Base-by-base conservation (phyloP, 2,329 filamentous ascomycete species). In the Dryadomyces quercivorus region DNA sequence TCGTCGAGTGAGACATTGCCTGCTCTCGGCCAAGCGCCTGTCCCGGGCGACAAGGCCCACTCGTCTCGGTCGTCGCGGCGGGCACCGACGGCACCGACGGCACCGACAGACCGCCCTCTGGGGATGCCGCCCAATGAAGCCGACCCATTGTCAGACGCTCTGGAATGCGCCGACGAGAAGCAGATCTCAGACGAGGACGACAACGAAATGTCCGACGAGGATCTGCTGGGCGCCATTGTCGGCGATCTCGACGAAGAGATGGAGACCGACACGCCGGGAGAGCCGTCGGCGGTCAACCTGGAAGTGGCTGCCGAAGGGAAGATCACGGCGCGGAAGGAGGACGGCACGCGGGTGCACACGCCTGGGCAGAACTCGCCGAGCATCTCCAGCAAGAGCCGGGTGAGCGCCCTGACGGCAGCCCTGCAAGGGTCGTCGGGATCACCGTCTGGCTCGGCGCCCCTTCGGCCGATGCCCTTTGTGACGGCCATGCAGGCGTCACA, bases 141-240 rank as follows among this genome's bases (percentile, higher is more conserved):
- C 2, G 82, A 87, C 52, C 76, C 77, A 52, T 68, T 81, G 42
- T 78, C 86, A 55, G 82, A 86, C 61, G 84, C 86, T 2, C 73
- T 97, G 3, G 93, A 97, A 70, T 96, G 92, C 67, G 91, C 90
- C 8, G 92, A 97, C 65, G 92, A 97, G 70, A 86, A 86, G 65
- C 88, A 88, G 53, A 69, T 96, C 13, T 85, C 84, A 15, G 85
- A 34, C 18, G 21, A 87, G 40, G 82, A 85, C 15, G 84, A 88
- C 16, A 83, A 85, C 2, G 81, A 82, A 16, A 73, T 83, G 54
- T 82, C 82, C 16, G 84, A 87, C 36, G 73, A 71, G 48, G 77
- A 77, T 60, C 82, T 86, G 6, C 72, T 97, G 51, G 88, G 95
- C 66, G 84, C 88, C 21, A 86, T 97, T 57, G 85, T 96, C n/a